A percentile compares a stretch with the other conserved stretches of the same genome.
phyloP scores from a whole-genome alignment of 176 grass and related monocot genomes.

The Aechmea fasciata region DNA sequence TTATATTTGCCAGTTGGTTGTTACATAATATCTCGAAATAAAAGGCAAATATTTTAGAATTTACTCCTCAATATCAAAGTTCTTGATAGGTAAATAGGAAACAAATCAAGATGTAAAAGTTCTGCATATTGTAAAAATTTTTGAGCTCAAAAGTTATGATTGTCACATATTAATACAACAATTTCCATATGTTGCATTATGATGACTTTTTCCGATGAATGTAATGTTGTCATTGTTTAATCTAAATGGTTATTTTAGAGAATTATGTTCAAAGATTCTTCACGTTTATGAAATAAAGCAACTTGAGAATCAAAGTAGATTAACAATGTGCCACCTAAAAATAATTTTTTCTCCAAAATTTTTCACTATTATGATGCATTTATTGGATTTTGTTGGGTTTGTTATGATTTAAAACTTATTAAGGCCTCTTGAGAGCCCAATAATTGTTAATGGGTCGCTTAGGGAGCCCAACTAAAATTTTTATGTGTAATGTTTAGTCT shows the following conservation, averaged over 20 bases:
- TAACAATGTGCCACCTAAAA: conserved; percentile 6
- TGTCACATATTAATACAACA: conserved; percentile 16
- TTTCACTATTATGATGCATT: conserved; percentile 18
- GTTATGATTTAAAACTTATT: too few species aligned
- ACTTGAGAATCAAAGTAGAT: not conserved
- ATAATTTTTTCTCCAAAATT: conserved; percentile 13
- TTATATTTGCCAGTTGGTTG: not conserved
- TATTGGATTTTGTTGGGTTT: too few species aligned
- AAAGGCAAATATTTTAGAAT: not conserved
- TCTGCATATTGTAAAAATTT: too few species aligned
- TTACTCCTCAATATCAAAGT: not conserved
- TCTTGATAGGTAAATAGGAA: not conserved
- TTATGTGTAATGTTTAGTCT: too few species aligned
- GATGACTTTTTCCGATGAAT: not conserved
- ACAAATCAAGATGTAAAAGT: not conserved
- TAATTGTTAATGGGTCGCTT: too few species aligned
- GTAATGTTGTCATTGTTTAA: not conserved
- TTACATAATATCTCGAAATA: not conserved
- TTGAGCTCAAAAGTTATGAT: conserved; percentile 8
- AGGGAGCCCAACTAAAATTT: too few species aligned
- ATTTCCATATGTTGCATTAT: not conserved
- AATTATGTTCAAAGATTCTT: conserved; percentile 18
- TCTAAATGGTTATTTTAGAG: conserved; percentile 1
- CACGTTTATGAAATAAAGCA: conserved; percentile 3
- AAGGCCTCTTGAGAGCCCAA: too few species aligned